Base-by-base conservation (phyloP, 805 yeast species). In the Teunomyces barrocoloradensis region DNA sequence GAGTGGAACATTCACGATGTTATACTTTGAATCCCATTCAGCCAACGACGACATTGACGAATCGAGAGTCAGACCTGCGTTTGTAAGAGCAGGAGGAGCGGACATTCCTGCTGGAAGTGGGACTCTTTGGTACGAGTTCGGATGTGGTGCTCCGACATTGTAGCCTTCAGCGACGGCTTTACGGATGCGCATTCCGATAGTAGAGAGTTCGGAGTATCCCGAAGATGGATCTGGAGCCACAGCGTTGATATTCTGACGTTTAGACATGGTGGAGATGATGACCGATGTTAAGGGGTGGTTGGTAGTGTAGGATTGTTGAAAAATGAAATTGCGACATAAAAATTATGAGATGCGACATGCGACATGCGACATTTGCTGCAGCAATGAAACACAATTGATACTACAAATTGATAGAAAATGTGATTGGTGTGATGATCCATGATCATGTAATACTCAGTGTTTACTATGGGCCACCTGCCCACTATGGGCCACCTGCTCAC, bases 101-200 rank as follows among this genome's bases (percentile, higher is more conserved):
- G 51, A 48, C 55, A 74, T 50, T 48, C 70, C 69, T 10, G 58
- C 43, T 1, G 82, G 81, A 32, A 78, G 59, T 0, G 77, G 74
- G 3, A 66, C 64, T 58, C 33, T 49, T 47, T 18, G 46, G 34
- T 30, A 29, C 46, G 21, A 43, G 25, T 44, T 48, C 6, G 46
- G 42, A 25, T 49, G 52, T 3, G 47, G 47, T 9, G 43, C 10
- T 6, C 23, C 34, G 5, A 27, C 55, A 12, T 56, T 52, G 60
- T 84, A 83, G 1, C 90, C 90, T 38, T 82, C 82, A 29, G 79
- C 72, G 3, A 85, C 80, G 2, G 85, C 74, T 54, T 84, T 82
- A 57, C 92, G 76, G 49, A 86, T 80, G 52, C 89, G 74, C 89
- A 84, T 85, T 0, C 89, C 90, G 5, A 85, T 58, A 0, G 83